Conservation (phyloP, 169 alveolate species). For the Pseudocohnilembus persalinus region DNA sequence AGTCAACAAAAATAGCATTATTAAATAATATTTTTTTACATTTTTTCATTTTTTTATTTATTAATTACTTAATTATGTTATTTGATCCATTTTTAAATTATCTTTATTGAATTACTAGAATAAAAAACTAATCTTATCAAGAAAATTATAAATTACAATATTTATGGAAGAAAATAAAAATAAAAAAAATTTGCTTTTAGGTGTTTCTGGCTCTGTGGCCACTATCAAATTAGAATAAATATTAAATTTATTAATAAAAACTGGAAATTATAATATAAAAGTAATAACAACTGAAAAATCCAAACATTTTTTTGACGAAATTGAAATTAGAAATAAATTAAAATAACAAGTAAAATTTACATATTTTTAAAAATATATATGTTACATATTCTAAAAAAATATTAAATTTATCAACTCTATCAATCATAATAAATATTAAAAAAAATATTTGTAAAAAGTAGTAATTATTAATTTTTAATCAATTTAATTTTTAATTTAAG, state of each 20-base stretch:
- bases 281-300: constrained; percentile 63
- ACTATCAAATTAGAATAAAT: constrained; percentile 81
- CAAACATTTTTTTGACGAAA: constrained; percentile 49
- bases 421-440: constrained; percentile 1
- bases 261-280: constrained; percentile 55
- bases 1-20: too few relatives aligned
- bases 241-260: constrained; percentile 43
- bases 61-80: too few relatives aligned
- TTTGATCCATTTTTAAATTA: too few relatives aligned
- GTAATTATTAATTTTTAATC: neutral
- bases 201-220: constrained; percentile 90
- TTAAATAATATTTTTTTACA: too few relatives aligned
- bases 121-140: too few relatives aligned
- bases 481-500: neutral
- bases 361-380: neutral
- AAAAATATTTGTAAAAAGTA: neutral
- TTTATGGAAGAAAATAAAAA: too few relatives aligned
- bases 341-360: neutral
- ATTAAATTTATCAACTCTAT: too few relatives aligned
- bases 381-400: too few relatives aligned
- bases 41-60: too few relatives aligned
- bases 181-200: constrained; percentile 74
- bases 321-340: neutral
- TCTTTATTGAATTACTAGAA: too few relatives aligned
- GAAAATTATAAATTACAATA: too few relatives aligned